These are phyloP conservation scores for Austroboletus festivus DNA, from an alignment of 768 basidiomycete species.

Conservation along the genomic window DNA sequence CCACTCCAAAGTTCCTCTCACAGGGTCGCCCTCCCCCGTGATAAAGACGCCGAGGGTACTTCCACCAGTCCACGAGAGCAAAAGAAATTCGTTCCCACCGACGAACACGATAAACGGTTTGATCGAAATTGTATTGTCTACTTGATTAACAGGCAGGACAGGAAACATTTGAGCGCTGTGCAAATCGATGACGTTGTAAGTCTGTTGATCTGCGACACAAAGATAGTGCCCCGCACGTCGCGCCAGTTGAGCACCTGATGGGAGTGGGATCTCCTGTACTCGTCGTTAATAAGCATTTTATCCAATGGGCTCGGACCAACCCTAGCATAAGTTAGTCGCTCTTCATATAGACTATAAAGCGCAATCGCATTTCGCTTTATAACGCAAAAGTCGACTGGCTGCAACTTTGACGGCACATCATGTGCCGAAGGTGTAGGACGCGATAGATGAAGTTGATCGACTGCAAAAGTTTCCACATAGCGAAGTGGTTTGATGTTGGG, in stretches of 20 bases:
- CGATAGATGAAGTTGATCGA: slow-evolving; percentile 72
- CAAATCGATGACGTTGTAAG: slow-evolving; percentile 80
- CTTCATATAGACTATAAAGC: slow-evolving; percentile 59
- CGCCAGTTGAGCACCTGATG: slow-evolving; percentile 54
- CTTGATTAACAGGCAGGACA: slow-evolving; percentile 79
- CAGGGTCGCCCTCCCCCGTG: slow-evolving; percentile 80
- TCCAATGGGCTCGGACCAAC: slow-evolving; percentile 32
- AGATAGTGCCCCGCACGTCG: slow-evolving; percentile 59
- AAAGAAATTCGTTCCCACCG: slow-evolving; percentile 75
- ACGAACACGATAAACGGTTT: slow-evolving; percentile 77
- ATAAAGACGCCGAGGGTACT: slow-evolving; percentile 86
- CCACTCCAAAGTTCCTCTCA: slow-evolving; percentile 88
- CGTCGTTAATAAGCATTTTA: neutral
- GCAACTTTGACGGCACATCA: slow-evolving; percentile 37
- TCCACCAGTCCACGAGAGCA: slow-evolving; percentile 80
- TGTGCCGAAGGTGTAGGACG: slow-evolving; percentile 44
- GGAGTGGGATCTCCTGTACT: slow-evolving; percentile 68
- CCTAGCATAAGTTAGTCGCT: slow-evolving; percentile 60
- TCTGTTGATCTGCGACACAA: slow-evolving; percentile 69
- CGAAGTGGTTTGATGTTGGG: slow-evolving; percentile 71
- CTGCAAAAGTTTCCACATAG: slow-evolving; percentile 74
- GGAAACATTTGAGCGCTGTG: slow-evolving; percentile 65
- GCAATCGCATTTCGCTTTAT: slow-evolving; percentile 65
- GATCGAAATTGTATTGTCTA: slow-evolving; percentile 38
- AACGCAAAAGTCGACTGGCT: slow-evolving; percentile 67